phyloP scores from a whole-genome alignment of 202 grass and related monocot genomes.

The Digitaria exilis region DNA sequence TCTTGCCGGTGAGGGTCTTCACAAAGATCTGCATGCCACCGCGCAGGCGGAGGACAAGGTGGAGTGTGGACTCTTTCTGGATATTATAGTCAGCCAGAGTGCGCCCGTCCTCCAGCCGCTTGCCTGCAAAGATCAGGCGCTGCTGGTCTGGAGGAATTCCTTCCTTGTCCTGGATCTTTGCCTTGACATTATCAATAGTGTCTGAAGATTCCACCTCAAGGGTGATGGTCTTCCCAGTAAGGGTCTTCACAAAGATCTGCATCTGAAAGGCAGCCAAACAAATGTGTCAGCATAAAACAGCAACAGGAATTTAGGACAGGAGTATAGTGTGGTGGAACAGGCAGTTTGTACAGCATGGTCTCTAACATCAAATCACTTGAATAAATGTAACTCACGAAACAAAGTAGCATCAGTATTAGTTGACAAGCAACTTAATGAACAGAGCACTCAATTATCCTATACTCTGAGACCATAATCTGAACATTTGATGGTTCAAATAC shows the following conservation, averaged over 20 bases:
- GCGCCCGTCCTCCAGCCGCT: neutral
- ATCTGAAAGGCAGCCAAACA: too few relatives aligned
- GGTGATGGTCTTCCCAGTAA: neutral
- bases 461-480: too few relatives aligned
- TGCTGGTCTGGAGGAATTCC: neutral
- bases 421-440: too few relatives aligned
- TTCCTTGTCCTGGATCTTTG: neutral
- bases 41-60: neutral
- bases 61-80: neutral
- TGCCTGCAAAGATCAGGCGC: neutral
- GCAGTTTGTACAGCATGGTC: too few relatives aligned
- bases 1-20: slow-evolving; percentile 81
- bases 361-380: too few relatives aligned
- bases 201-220: neutral
- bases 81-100: neutral
- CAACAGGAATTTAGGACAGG: too few relatives aligned
- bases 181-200: neutral
- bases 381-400: too few relatives aligned
- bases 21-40: neutral
- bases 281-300: too few relatives aligned
- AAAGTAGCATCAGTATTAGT: too few relatives aligned
- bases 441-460: too few relatives aligned
- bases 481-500: too few relatives aligned
- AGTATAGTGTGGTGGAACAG: too few relatives aligned
- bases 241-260: neutral